Percentiles rank a stretch among this genome's conserved stretches.
phyloP scores from a whole-genome alignment of 352 stramenopile species.

The Phytopythium aichiense region DNA sequence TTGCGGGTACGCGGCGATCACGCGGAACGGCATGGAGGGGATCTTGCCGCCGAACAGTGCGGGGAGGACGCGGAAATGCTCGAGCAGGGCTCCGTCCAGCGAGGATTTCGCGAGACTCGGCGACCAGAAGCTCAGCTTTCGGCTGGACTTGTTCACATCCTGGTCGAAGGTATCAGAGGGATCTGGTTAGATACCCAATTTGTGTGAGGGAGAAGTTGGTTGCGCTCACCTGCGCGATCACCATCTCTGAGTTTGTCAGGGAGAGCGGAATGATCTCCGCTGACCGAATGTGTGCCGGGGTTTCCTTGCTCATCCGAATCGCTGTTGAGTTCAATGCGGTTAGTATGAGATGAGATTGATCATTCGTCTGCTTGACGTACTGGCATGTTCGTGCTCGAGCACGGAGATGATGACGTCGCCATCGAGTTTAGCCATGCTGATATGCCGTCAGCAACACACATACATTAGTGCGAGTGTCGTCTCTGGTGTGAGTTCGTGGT shows the following conservation, averaged over 20 bases:
- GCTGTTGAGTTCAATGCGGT: neutral
- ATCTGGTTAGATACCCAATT: neutral
- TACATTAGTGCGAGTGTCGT: neutral
- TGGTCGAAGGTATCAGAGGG: constrained; percentile 7
- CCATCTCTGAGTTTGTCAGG: constrained; percentile 46
- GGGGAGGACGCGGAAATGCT: constrained; percentile 40
- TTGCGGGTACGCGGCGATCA: constrained; percentile 60
- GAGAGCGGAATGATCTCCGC: constrained; percentile 20
- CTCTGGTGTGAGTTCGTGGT: neutral
- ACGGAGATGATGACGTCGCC: constrained; percentile 60
- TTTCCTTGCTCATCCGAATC: constrained; percentile 26
- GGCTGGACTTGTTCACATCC: constrained; percentile 40
- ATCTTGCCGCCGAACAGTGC: constrained; percentile 55
- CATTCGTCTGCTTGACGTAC: constrained; percentile 11
- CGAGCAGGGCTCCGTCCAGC: constrained; percentile 4
- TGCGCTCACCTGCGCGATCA: constrained; percentile 19
- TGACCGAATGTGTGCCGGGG: constrained; percentile 20
- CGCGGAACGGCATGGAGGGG: constrained; percentile 37
- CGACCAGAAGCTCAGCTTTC: constrained; percentile 43
- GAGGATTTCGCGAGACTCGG: constrained; percentile 4
- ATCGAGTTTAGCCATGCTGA: constrained; percentile 57
- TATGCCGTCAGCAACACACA: neutral
- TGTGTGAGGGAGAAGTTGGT: too few relatives aligned
- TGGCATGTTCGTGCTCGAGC: constrained; percentile 42
- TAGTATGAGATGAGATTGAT: neutral